A percentile compares a stretch with the other conserved stretches of the same genome.
phyloP scores from a whole-genome alignment of 2,329 filamentous ascomycete species.

The Sclerotinia spermophila region DNA sequence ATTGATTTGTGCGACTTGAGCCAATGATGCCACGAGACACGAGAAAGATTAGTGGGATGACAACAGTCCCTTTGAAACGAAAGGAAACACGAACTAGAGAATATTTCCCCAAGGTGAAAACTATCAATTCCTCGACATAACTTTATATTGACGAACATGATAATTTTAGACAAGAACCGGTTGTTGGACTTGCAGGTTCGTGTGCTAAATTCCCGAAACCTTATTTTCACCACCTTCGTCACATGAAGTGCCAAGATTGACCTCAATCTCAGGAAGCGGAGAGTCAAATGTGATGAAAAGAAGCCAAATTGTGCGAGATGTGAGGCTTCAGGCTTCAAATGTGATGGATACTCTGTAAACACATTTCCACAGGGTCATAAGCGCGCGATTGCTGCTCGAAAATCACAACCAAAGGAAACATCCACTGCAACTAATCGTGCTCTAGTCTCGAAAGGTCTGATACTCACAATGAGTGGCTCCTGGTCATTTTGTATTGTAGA shows the following conservation, averaged over 20 bases:
- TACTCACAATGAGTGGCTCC: not conserved
- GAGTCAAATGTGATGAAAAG: not conserved
- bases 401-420: not conserved
- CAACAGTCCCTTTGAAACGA: not conserved
- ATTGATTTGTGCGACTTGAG: not conserved
- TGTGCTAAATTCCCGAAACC: not conserved
- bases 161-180: not conserved
- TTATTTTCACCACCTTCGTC: not conserved
- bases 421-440: not conserved
- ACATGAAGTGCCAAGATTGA: not conserved
- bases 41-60: not conserved
- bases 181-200: slow-evolving; percentile 8
- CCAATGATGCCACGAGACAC: not conserved
- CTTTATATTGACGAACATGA: not conserved
- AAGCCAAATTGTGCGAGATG: not conserved
- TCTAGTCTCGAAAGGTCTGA: not conserved
- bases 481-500: not conserved
- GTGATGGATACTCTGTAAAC: not conserved
- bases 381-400: not conserved
- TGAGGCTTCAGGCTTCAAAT: not conserved
- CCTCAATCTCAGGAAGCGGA: not conserved
- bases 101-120: not conserved
- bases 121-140: not conserved
- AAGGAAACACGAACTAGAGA: not conserved
- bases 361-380: too few species aligned